These are phyloP conservation scores for Populus davidiana DNA, from an alignment of 345 rosid genomes.

Conservation along the genomic window DNA sequence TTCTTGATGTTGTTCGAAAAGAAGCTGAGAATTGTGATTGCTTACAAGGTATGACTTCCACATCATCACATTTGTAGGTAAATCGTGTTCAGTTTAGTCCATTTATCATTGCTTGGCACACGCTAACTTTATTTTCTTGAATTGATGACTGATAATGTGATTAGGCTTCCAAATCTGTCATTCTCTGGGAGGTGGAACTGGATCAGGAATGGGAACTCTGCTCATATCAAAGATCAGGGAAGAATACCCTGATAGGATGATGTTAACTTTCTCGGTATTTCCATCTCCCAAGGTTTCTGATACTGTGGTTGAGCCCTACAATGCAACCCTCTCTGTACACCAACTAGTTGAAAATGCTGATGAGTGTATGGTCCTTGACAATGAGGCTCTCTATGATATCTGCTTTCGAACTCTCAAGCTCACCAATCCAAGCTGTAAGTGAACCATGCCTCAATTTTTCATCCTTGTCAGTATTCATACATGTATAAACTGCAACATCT, in stretches of 20 bases:
- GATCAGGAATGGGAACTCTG: constrained; percentile 62
- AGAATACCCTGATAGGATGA: constrained; percentile 60
- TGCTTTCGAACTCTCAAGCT: constrained; percentile 63
- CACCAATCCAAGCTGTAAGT: constrained; percentile 60
- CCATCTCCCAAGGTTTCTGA: constrained; percentile 65
- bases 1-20: constrained; percentile 55
- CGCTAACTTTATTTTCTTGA: neutral
- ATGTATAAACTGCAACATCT: no score
- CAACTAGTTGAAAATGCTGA: constrained; percentile 64
- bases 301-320: constrained; percentile 62
- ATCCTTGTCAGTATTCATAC: no score
- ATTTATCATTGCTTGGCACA: neutral
- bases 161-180: constrained; percentile 60
- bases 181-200: constrained; percentile 63
- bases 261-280: constrained; percentile 58
- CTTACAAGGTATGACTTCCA: constrained; percentile 41
- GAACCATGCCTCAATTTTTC: neutral
- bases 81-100: neutral
- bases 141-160: neutral
- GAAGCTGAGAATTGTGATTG: constrained; percentile 66
- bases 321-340: constrained; percentile 60
- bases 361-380: constrained; percentile 66
- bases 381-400: constrained; percentile 61
- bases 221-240: constrained; percentile 60
- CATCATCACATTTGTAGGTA: neutral